Conservation (phyloP, 768 basidiomycete species). For the Lactifluus hygrophoroides region DNA sequence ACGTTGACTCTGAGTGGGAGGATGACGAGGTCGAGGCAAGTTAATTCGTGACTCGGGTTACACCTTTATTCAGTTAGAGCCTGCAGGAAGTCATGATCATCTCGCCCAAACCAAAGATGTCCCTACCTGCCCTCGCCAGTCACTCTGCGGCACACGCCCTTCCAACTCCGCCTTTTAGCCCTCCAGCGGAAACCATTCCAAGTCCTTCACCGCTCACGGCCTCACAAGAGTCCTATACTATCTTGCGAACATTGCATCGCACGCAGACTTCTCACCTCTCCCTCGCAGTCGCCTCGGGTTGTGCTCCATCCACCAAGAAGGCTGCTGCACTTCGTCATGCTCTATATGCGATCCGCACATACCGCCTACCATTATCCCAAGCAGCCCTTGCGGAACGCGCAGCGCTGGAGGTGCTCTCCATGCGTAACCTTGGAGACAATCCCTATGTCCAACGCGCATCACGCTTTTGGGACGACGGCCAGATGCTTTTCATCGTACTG, state of each 20-base stretch:
- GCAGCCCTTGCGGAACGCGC: conserved; percentile 11
- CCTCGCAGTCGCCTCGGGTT: conserved; percentile 13
- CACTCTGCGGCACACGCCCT: not conserved
- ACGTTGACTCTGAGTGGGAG: conserved; percentile 21
- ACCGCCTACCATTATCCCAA: conserved; percentile 13
- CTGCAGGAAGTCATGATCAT: conserved; percentile 21
- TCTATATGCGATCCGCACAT: conserved; percentile 18
- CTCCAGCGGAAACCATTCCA: not conserved
- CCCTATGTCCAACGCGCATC: conserved; percentile 15
- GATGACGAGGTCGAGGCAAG: conserved; percentile 21
- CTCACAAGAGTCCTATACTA: conserved; percentile 15
- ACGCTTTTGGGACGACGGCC: conserved; percentile 19
- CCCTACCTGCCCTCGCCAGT: not conserved
- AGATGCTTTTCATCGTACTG: conserved; percentile 14
- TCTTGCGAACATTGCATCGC: conserved; percentile 16
- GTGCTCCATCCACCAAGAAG: conserved; percentile 4
- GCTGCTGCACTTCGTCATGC: conserved; percentile 8
- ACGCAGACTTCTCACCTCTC: conserved; percentile 13
- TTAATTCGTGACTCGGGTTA: not conserved
- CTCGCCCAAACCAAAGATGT: conserved; percentile 11
- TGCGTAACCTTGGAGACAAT: not conserved
- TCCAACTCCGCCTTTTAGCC: conserved; percentile 5
- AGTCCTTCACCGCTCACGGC: not conserved
- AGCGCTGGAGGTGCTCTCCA: conserved; percentile 8
- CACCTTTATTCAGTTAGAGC: not conserved